Evolutionary conservation across 2,329 filamentous ascomycete genomes (phyloP).

Genomic region (Xylaria sp.): DNA sequence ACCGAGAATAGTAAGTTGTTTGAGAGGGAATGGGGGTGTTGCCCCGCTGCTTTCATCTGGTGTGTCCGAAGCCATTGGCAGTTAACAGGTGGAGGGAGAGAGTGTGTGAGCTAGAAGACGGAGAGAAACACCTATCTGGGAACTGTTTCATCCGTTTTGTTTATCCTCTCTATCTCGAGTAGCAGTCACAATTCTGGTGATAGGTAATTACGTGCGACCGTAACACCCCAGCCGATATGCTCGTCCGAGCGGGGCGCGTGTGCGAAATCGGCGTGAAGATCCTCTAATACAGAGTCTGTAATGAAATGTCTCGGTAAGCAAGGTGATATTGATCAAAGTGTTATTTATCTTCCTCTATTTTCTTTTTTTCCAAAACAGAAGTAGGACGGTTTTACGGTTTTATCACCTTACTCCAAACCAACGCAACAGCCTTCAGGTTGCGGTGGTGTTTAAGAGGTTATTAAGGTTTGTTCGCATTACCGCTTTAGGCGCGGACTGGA

Average conservation of each 20-base stretch:
- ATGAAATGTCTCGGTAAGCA: not conserved
- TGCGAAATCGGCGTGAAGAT: conserved; percentile 25
- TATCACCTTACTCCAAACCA: conserved; percentile 1
- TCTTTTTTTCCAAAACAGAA: not conserved
- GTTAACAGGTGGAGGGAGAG: conserved; percentile 6
- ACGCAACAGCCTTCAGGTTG: not conserved
- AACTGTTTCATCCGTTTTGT: not conserved
- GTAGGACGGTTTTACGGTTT: not conserved
- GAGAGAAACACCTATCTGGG: not conserved
- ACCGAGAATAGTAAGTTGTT: conserved; percentile 54
- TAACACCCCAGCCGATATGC: conserved; percentile 2
- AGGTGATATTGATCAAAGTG: too few species aligned
- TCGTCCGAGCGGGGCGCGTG: conserved; percentile 22
- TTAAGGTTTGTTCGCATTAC: conserved; percentile 8
- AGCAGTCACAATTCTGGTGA: not conserved
- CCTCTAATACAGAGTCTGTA: not conserved
- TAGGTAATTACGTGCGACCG: not conserved
- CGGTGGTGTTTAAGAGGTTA: conserved; percentile 16
- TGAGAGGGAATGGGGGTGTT: conserved; percentile 54
- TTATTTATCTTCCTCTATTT: not conserved
- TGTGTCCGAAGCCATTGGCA: conserved; percentile 31
- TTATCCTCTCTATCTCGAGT: not conserved
- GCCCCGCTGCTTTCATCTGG: conserved; percentile 13
- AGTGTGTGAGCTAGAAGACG: not conserved
- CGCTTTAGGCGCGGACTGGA: conserved; percentile 26